Percentiles rank a stretch among this genome's conserved stretches.
Evolutionary conservation across 176 grass and related monocot genomes (phyloP).

Genomic region (Alopecurus myosuroides): DNA sequence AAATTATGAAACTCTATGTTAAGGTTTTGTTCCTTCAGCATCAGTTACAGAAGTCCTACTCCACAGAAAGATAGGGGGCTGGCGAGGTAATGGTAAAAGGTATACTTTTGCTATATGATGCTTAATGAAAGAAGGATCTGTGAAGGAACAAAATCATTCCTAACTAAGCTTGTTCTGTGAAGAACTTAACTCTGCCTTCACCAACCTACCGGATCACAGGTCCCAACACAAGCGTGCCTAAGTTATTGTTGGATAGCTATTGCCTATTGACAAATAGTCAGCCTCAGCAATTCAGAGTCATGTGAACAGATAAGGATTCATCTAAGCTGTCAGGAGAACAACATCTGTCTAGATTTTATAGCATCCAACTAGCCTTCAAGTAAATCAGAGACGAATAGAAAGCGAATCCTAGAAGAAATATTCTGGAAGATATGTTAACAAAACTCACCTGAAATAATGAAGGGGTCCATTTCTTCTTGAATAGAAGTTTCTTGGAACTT

Average conservation of each 20-base stretch:
- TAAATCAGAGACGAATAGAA: not conserved
- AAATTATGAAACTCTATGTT: not conserved
- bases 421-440: not conserved
- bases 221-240: not conserved
- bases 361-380: not conserved
- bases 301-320: not conserved
- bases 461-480: not conserved
- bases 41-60: not conserved
- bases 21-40: not conserved
- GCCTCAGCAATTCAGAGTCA: not conserved
- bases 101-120: not conserved
- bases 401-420: not conserved
- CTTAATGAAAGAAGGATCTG: not conserved
- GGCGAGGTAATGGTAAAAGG: not conserved
- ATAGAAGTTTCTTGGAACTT: not conserved
- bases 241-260: not conserved
- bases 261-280: not conserved
- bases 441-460: not conserved
- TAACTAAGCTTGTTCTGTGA: not conserved
- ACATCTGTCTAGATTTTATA: not conserved
- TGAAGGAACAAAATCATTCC: not conserved
- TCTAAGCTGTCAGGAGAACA: not conserved
- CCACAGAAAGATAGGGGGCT: not conserved
- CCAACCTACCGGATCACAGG: not conserved
- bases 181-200: not conserved